Evolutionary conservation across 495 filamentous ascomycete genomes (phyloP), one percentile per base, ranked within the genome.

Genomic region (Delitschia confertaspora): DNA sequence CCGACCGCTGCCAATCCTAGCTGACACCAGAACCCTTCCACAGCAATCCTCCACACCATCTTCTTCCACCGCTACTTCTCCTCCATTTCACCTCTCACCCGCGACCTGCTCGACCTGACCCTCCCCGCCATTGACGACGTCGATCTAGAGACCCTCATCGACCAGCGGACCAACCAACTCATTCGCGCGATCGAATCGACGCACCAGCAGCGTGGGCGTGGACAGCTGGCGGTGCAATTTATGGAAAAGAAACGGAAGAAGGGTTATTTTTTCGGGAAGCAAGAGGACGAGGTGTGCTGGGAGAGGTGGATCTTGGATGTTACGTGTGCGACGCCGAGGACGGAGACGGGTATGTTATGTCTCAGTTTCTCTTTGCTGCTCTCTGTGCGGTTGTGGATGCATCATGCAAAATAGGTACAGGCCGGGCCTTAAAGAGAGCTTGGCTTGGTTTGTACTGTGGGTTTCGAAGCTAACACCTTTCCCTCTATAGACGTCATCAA

Each of bases 61-160:
- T 98, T 96, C 79, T 98, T 98, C 71, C 88, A 96, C 65, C 85
- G 91, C 47, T 93, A 87, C 72, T 96, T 98, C 69, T 83, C 83
- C 43, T 78, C 83, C 21, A 73, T 95, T 42, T 68, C 76, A 10
- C 91, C 91, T n/a, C 73, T 75, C 33, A 85, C 85, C 32, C 79
- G 85, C 59, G 91, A 98, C 58, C 76, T 96, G 32, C 78, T 96
- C 42, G 91, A 94, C 57, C 73, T 95, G 40, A 94, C 88, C 20
- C 75, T 96, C 6, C 86, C 93, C 23, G 78, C 82, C 47, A 80
- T 98, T 53, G 80, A 88, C 47, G 89, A 98, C 56, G 73, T 73
- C 37, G 86, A 95, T 56, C 80, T 98, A 23, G 87, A 94, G 58
- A 88, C 85, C 2, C 70, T 94, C 47, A 93, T 98, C 57, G 88